Evolutionary conservation across 495 filamentous ascomycete genomes (phyloP).

Genomic region (Bombardia bombarda): DNA sequence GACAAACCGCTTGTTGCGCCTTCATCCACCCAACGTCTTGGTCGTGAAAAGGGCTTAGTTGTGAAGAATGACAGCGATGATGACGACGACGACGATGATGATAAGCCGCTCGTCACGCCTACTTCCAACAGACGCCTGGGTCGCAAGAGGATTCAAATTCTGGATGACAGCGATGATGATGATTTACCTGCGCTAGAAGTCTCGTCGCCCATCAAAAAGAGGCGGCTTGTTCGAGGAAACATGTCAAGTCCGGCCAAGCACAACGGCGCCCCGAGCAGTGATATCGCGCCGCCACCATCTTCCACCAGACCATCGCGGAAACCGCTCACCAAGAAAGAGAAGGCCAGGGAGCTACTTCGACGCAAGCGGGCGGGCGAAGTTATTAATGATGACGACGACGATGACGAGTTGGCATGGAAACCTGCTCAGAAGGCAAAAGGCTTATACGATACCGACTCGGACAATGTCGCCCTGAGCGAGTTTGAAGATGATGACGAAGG

Average conservation of each 20-base stretch:
- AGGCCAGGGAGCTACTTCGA: constrained; percentile 18
- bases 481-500: constrained; percentile 43
- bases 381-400: constrained; percentile 31
- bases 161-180: constrained; percentile 7
- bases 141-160: constrained; percentile 3
- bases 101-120: constrained; percentile 11
- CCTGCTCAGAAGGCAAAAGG: constrained; percentile 11
- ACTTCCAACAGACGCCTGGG: neutral
- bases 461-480: constrained; percentile 27
- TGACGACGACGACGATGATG: constrained; percentile 7
- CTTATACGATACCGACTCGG: constrained; percentile 37
- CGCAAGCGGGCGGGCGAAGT: constrained; percentile 47
- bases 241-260: neutral
- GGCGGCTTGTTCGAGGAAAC: constrained; percentile 5
- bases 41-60: neutral
- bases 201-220: constrained; percentile 4
- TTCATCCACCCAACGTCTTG: neutral
- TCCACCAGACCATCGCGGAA: neutral
- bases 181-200: neutral
- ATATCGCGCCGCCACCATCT: neutral
- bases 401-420: constrained; percentile 20
- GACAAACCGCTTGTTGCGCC: neutral
- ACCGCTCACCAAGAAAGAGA: constrained; percentile 19
- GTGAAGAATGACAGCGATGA: neutral
- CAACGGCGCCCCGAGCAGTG: neutral